Base-by-base conservation (phyloP, 495 filamentous ascomycete species). In the Aspergillus nidulans region DNA sequence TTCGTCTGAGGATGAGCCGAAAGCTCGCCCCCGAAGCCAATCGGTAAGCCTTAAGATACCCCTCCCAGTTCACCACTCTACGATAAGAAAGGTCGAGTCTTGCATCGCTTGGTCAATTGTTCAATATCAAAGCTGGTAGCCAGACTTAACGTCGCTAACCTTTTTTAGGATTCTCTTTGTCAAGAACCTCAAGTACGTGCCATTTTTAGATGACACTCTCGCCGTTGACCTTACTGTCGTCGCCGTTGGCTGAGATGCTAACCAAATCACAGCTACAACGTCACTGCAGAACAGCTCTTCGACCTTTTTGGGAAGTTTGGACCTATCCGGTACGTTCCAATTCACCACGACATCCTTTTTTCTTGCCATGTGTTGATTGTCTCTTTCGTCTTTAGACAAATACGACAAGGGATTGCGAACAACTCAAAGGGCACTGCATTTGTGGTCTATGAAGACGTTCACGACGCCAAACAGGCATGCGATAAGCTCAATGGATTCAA, bases 401-500 rank as follows among this genome's bases (percentile, higher is more conserved):
- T 98, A 66, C 92, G 94, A 67, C 92, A 97, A 76, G 94, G 94
- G 63, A 97, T 96, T 64, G 90, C 92, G 56, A 91, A 84, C 75
- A 95, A 95, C 69, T 96, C 94, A 60, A 98, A 97, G 72, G 94
- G 94, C 64, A 98, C 94, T 24, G 92, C 91, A 64, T 98, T 95
- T 76, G 95, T 98, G 45, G 94, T 98, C 69, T 98, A 95, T 78
- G 95, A 97, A 71, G 95, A 98, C 77, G 95, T 97, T 23, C 91
- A 96, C 84, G 94, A 98, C 80, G 92, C 94, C 58, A 98, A 98
- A 77, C 84, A 88, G 73, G 95, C 94, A 63, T 96, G 95, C 79
- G 94, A 98, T 81, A 97, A 97, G 79, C 80, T 98, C 66, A 97
- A 98, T 77, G 94, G 94, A 66, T 98, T 95, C 84, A 98, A 98